Evolutionary conservation across 129 eudicot genomes (phyloP), one percentile per base, ranked within the genome.

Genomic region (Helianthus tuberosus): DNA sequence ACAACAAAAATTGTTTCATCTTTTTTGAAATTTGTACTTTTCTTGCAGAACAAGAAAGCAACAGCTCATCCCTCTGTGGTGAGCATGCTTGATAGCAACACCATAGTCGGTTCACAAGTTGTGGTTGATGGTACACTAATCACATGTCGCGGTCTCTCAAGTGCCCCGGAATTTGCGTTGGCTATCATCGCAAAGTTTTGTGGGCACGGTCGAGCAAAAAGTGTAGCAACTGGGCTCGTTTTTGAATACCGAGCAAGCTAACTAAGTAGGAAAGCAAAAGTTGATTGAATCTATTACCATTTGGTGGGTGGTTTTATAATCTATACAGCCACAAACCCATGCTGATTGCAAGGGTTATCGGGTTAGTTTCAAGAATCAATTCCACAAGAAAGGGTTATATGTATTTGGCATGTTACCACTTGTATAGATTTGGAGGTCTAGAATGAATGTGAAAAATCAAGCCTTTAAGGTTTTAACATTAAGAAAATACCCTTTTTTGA

Each of bases 151-250:
- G 99, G 99, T 57, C 85, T 83, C 66, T 81, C 89, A 17, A 79
- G 84, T 52, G 61, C 89, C 66, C 81, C 79, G 1, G 91, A 86
- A 66, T 86, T 94, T 81, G 87, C 93, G 23, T 84, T 94, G 64
- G 89, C 91, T 75, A 87, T 90, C 29, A 96, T 94, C n/a, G 72
- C 83, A 76, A 94, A 94, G 87, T 85, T 90, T 74, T 94, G 85
- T 48, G 99, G 97, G 44, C 86, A 88, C 66, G 93, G 91, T 13
- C 80, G 99, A 65, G 97, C 97, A 46, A 85, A 89, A 78, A 86
- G 99, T 78, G 97, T 94, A n/a, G 99, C 99, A 16, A 89, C 88
- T 23, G 97, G 96, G n/a, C 96, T 94, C 3, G 99, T 94, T 46
- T 91, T 77, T 10, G 87, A 88, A 74, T 94, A 90, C 81, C 85